These are phyloP conservation scores for Ajuga chamaepitys DNA, from an alignment of 257 asterid genomes.

Conservation along the genomic window DNA sequence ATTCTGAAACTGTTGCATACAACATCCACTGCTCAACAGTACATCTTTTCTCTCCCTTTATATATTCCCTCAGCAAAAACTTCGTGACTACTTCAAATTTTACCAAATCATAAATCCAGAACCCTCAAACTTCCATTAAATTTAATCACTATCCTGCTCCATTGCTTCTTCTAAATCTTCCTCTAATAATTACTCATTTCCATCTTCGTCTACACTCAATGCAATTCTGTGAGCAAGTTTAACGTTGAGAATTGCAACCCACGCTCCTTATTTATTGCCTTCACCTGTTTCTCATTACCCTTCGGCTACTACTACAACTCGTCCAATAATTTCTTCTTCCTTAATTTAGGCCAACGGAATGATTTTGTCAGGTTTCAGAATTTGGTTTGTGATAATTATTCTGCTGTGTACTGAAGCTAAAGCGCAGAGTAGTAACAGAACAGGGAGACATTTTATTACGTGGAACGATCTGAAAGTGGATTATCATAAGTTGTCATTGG, in stretches of 20 bases:
- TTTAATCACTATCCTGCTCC: conserved; percentile 11
- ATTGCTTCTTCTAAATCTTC: conserved; percentile 1
- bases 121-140: not conserved
- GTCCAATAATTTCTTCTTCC: not conserved
- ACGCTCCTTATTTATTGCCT: conserved; percentile 38
- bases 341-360: conserved; percentile 5
- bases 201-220: no score
- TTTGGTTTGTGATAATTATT: conserved; percentile 8
- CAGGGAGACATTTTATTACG: conserved; percentile 27
- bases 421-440: not conserved
- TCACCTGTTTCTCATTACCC: conserved; percentile 19
- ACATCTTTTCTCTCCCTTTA: conserved; percentile 8
- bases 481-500: conserved; percentile 11
- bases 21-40: conserved; percentile 42
- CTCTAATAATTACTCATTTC: not conserved
- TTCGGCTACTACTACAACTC: not conserved
- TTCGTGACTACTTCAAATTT: conserved; percentile 25
- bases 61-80: conserved; percentile 14
- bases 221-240: not conserved
- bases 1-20: not conserved
- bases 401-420: not conserved
- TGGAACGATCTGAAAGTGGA: conserved; percentile 58
- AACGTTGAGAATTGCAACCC: not conserved
- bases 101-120: not conserved
- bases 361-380: conserved; percentile 4